phyloP scores from a whole-genome alignment of 208 protist genomes.

The Tritrichomonas musculus region DNA sequence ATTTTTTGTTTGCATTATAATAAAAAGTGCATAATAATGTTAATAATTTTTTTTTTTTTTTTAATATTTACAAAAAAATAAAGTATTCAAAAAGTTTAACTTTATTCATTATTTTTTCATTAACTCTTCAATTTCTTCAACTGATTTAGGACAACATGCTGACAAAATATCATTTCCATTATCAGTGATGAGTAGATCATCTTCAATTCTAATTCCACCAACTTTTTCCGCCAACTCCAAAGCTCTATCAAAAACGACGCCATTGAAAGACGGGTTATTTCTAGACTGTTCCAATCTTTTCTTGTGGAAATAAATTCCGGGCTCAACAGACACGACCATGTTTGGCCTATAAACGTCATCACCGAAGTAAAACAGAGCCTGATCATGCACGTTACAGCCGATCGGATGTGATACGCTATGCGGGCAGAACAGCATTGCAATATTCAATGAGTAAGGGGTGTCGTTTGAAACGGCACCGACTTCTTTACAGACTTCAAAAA shows the following conservation, averaged over 20 bases:
- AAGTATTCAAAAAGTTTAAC: background rate
- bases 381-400: background rate
- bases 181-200: background rate
- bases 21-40: no score
- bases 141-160: background rate
- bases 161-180: background rate
- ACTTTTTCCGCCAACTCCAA: background rate
- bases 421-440: background rate
- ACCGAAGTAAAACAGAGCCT: background rate
- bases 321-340: background rate
- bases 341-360: background rate
- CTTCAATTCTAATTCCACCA: slow-evolving; percentile 14
- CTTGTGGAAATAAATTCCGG: slow-evolving; percentile 29
- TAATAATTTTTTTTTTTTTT: no score
- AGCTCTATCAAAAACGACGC: background rate
- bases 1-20: no score
- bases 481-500: background rate
- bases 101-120: background rate
- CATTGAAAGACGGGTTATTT: background rate
- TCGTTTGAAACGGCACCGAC: no score
- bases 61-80: background rate
- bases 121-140: background rate
- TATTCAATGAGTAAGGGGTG: background rate
- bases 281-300: background rate
- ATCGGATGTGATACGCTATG: background rate